Conservation (phyloP, 441 rosid genomes). For the Gossypium davidsonii region DNA sequence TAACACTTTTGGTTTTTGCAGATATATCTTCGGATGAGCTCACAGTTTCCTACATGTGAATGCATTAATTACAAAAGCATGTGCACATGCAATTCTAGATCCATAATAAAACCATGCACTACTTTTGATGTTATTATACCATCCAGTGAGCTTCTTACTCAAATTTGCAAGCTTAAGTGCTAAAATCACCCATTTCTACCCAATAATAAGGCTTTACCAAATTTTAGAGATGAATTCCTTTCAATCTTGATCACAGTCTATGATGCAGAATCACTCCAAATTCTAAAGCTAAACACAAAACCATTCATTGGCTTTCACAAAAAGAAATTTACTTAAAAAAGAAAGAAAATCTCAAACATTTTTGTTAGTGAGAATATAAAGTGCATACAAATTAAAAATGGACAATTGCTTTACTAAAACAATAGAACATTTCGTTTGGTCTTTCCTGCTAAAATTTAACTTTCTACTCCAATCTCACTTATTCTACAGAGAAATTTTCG, state of each 20-base stretch:
- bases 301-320: background rate
- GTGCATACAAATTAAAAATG: background rate
- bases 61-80: background rate
- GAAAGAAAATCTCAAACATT: background rate
- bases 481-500: slow-evolving; percentile 3
- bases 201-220: background rate
- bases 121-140: background rate
- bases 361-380: background rate
- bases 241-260: background rate
- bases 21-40: slow-evolving; percentile 83
- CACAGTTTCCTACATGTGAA: slow-evolving; percentile 55
- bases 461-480: slow-evolving; percentile 8
- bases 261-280: slow-evolving; percentile 19
- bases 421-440: background rate
- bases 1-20: slow-evolving; percentile 86
- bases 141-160: background rate
- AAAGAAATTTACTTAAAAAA: background rate
- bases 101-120: slow-evolving; percentile 8
- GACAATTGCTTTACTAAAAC: background rate
- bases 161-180: background rate
- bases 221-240: slow-evolving; percentile 2
- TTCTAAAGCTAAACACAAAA: background rate
- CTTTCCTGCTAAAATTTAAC: background rate
- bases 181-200: background rate
- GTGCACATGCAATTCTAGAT: background rate